phyloP scores from a whole-genome alignment of 257 asterid species.

The Penstemon davidsonii region DNA sequence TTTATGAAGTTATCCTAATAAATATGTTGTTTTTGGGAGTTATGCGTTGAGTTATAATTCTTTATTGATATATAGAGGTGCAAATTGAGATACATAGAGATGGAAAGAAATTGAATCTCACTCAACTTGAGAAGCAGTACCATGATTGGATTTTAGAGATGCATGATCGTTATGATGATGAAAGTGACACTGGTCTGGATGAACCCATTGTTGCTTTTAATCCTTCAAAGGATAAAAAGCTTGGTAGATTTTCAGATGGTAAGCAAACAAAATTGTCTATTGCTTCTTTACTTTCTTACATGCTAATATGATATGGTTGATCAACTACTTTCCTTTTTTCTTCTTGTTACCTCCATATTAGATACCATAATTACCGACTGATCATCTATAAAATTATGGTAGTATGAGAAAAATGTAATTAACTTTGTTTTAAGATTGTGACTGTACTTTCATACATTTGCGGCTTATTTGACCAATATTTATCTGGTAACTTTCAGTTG shows the following conservation, averaged over 20 bases:
- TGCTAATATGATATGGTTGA: background rate
- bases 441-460: constrained; percentile 4
- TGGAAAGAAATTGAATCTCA: constrained; percentile 43
- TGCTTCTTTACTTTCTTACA: background rate
- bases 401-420: background rate
- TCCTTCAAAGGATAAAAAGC: constrained; percentile 46
- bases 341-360: background rate
- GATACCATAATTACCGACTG: background rate
- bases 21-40: background rate
- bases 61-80: constrained; percentile 39
- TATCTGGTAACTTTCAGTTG: constrained; percentile 38
- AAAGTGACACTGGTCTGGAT: constrained; percentile 54
- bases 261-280: constrained; percentile 18
- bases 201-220: constrained; percentile 42
- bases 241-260: constrained; percentile 57
- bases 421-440: constrained; percentile 6
- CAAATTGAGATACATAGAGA: constrained; percentile 42
- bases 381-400: background rate
- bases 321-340: background rate
- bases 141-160: constrained; percentile 58
- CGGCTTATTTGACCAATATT: constrained; percentile 11
- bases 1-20: background rate
- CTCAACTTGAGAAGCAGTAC: constrained; percentile 59
- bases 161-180: constrained; percentile 62
- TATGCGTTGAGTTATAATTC: background rate